phyloP scores from a whole-genome alignment of 768 basidiomycete genomes.

The Xerocomellus intermedius region DNA sequence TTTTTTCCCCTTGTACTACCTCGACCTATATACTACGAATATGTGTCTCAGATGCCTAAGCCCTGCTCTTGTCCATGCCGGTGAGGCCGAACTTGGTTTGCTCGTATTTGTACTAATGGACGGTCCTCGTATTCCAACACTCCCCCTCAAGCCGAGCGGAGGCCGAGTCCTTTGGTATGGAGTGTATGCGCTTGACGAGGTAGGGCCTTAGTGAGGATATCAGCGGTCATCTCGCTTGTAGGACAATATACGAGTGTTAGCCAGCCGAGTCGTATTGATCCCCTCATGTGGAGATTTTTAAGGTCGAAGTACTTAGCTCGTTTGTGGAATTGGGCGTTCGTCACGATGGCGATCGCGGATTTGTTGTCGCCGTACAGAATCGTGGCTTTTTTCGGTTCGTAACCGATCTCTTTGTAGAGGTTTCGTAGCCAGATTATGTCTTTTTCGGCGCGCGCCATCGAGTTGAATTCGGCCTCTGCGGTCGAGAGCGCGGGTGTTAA shows the following conservation, averaged over 20 bases:
- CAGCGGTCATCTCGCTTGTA: conserved; percentile 23
- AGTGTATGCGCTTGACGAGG: background rate
- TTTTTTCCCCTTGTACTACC: too few relatives aligned
- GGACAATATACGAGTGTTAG: conserved; percentile 11
- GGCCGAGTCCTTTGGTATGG: background rate
- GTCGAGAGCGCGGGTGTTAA: conserved; percentile 11
- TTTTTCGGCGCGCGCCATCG: background rate
- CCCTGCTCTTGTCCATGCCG: too few relatives aligned
- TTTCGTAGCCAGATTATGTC: conserved; percentile 21
- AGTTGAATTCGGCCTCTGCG: conserved; percentile 1
- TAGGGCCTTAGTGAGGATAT: conserved; percentile 10
- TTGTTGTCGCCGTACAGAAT: conserved; percentile 22
- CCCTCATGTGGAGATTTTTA: conserved; percentile 24
- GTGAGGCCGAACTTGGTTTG: too few relatives aligned
- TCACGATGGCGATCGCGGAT: conserved; percentile 28
- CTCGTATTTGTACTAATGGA: too few relatives aligned
- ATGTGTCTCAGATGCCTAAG: too few relatives aligned
- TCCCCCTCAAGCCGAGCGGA: background rate
- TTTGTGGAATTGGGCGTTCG: conserved; percentile 5
- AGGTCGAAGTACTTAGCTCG: conserved; percentile 2
- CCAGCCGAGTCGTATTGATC: background rate
- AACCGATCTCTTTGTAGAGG: conserved; percentile 34
- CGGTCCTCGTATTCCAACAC: too few relatives aligned
- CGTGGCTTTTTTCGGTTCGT: conserved; percentile 11
- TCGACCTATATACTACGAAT: too few relatives aligned